Base-by-base conservation (phyloP, 23 red algal species). In the Rhodosorus marinus region DNA sequence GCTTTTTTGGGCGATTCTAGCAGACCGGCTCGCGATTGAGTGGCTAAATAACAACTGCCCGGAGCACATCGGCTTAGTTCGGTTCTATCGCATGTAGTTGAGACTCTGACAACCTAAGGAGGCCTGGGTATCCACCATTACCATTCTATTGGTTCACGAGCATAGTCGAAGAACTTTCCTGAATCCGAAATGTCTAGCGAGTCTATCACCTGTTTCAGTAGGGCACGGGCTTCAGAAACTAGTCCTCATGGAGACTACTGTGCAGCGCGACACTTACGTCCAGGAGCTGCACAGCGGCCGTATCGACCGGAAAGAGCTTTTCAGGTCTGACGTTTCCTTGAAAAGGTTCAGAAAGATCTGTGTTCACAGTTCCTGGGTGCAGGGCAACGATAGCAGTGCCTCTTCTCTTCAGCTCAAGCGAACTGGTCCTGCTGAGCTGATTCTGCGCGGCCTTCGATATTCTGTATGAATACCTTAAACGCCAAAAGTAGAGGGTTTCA, bases 341-440 rank as follows among this genome's bases (percentile, higher is more conserved):
- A 52, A 82, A 82, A 19, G 77, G 77, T 6, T 49, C 55, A 7
- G 77, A 82, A 33, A 82, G 56, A 59, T 72, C 77, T 21, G 77
- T 82, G 8, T 71, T 53, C 20, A 70, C 63, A 11, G 77, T 82
- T n/a, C 77, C 77, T 6, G 77, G 77, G 32, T 82, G 77, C 42
- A 82, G 24, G 5, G 62, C 54, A 1, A 72, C 55, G 31, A 67
- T 64, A 33, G 74, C 64, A 20, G 74, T 53, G 11, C 77, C 77
- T 4, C 55, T 45, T 27, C 65, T 26, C 24, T 51, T 59, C 8
- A 82, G 66, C 42, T 82, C 77, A 32, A 71, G 51, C 29, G 49
- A 56, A 8, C 65, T 60, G 1, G 77, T 82, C 24, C 65, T 56
- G 45, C 65, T 82, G 0, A 62, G 60, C 35, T 82, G 77, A 48